Conservation (phyloP, 176 grass and related monocot species). For the Dactylis glomerata region DNA sequence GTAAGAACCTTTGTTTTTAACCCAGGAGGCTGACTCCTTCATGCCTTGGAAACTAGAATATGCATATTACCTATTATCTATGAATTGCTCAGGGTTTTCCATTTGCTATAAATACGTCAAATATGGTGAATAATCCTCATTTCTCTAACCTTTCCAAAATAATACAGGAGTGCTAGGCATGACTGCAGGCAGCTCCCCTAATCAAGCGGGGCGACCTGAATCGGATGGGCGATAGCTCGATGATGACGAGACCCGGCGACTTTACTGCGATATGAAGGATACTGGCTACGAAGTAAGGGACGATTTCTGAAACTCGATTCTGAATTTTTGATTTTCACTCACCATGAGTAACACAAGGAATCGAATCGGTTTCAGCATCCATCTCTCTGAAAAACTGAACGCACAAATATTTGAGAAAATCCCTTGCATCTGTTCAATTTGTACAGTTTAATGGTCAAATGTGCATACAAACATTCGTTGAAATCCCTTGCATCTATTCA, state of each 20-base stretch:
- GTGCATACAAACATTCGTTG: too few relatives aligned
- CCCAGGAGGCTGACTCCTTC: too few relatives aligned
- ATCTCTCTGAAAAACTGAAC: too few relatives aligned
- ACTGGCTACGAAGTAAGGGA: not conserved
- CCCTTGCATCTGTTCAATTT: not conserved
- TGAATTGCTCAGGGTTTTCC: too few relatives aligned
- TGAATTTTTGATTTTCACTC: not conserved
- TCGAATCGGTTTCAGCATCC: not conserved
- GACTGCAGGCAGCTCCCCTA: not conserved
- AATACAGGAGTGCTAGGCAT: not conserved
- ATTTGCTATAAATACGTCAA: too few relatives aligned
- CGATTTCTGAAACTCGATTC: not conserved
- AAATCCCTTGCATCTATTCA: too few relatives aligned
- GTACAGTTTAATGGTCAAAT: not conserved
- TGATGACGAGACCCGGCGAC: not conserved
- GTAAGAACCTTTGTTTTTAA: too few relatives aligned
- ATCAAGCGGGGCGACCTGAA: not conserved
- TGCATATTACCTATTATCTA: too few relatives aligned
- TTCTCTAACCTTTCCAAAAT: too few relatives aligned
- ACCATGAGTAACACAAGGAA: not conserved
- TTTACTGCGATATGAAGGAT: not conserved
- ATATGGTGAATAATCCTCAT: too few relatives aligned
- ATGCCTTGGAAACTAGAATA: too few relatives aligned
- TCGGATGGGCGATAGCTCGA: not conserved
- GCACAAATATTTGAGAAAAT: not conserved